phyloP scores from a whole-genome alignment of 2,329 filamentous ascomycete species.

The Didymella exigua region DNA sequence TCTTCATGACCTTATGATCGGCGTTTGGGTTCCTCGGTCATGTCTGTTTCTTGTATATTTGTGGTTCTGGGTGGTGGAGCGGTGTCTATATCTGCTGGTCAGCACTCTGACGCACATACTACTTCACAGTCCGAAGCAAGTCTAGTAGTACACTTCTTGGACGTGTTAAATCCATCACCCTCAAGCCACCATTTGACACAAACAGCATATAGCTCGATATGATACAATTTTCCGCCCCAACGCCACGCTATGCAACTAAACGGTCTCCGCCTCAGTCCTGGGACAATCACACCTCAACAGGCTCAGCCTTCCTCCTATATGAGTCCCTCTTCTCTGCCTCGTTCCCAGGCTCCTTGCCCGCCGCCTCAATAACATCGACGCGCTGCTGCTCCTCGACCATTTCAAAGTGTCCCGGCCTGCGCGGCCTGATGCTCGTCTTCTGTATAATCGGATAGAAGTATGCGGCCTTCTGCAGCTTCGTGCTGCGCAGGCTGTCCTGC shows the following conservation, averaged over 20 bases:
- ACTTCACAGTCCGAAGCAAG: neutral
- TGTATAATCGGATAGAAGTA: slow-evolving; percentile 67
- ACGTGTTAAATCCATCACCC: neutral
- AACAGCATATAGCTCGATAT: neutral
- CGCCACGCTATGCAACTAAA: slow-evolving; percentile 18
- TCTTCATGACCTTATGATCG: slow-evolving; percentile 9
- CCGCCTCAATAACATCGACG: slow-evolving; percentile 60
- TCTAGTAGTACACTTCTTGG: neutral
- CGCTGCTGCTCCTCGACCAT: slow-evolving; percentile 52
- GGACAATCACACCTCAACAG: slow-evolving; percentile 19
- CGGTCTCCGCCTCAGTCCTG: neutral
- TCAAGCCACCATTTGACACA: neutral
- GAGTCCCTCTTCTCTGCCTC: slow-evolving; percentile 56
- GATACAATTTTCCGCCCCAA: slow-evolving; percentile 14
- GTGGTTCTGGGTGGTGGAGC: neutral
- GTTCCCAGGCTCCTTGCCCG: slow-evolving; percentile 57
- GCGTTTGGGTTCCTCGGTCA: slow-evolving; percentile 9
- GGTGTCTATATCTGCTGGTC: neutral
- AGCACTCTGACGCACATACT: neutral
- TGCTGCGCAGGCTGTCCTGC: slow-evolving; percentile 43
- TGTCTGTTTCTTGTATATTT: neutral
- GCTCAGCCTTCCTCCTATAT: slow-evolving; percentile 54
- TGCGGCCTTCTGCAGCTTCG: slow-evolving; percentile 57
- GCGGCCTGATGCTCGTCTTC: slow-evolving; percentile 59
- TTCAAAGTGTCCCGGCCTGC: slow-evolving; percentile 50